These are phyloP conservation scores for Lachancea waltii DNA, from an alignment of 805 yeast species.

Conservation along the genomic window DNA sequence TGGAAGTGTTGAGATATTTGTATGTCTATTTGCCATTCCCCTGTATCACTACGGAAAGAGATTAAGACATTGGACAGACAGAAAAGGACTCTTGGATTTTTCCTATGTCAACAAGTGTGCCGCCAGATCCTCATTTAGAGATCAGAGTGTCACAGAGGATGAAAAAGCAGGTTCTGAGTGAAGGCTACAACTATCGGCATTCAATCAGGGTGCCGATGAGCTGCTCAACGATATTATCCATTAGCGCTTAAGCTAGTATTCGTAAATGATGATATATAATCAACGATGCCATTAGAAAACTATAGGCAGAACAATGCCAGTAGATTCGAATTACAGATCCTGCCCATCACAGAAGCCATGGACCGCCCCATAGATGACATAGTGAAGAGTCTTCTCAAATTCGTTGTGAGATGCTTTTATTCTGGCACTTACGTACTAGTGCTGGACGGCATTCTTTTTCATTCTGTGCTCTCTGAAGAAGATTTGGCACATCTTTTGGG, in stretches of 20 bases:
- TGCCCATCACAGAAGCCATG: conserved; percentile 13
- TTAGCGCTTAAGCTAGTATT: too few species aligned
- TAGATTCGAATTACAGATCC: too few species aligned
- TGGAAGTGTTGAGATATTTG: conserved; percentile 44
- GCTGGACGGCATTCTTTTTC: conserved; percentile 80
- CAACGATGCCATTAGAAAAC: too few species aligned
- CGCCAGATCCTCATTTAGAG: background rate
- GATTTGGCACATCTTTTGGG: conserved; percentile 78
- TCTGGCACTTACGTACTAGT: conserved; percentile 76
- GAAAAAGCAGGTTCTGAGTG: too few species aligned
- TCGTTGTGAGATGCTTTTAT: conserved; percentile 83
- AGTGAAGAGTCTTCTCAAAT: conserved; percentile 49
- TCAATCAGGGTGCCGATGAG: too few species aligned
- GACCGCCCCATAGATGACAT: conserved; percentile 38
- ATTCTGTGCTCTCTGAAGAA: conserved; percentile 87
- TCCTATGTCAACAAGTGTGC: conserved; percentile 9
- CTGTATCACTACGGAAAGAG: conserved; percentile 50
- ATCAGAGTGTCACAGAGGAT: background rate
- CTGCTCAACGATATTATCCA: too few species aligned
- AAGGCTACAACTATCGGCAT: too few species aligned
- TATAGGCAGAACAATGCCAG: too few species aligned
- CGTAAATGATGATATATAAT: too few species aligned
- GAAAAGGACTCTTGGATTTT: conserved; percentile 36
- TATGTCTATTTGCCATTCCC: conserved; percentile 45
- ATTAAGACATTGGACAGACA: conserved; percentile 46